phyloP scores from a whole-genome alignment of 2,329 filamentous ascomycete species.

The Fusarium euwallaceae region DNA sequence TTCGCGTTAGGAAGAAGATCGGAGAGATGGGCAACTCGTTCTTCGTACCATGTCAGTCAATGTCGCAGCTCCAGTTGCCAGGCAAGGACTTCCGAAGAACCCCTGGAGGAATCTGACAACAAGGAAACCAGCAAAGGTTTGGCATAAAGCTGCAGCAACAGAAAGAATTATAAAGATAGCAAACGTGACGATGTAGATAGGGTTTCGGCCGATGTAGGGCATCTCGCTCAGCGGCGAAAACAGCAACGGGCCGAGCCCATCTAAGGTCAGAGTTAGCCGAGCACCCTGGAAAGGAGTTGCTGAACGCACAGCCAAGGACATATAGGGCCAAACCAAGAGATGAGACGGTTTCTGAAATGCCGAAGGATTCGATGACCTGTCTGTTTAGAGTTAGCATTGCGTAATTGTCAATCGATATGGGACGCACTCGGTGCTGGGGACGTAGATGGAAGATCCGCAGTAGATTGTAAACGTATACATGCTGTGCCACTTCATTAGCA shows the following conservation, averaged over 20 bases:
- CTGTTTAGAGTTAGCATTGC: neutral
- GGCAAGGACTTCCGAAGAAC: conserved; percentile 54
- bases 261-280: neutral
- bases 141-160: conserved; percentile 65
- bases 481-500: neutral
- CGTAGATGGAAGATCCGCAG: neutral
- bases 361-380: neutral
- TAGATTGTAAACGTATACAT: conserved; percentile 3
- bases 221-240: conserved; percentile 58
- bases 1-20: too few relatives aligned
- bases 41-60: neutral
- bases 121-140: conserved; percentile 66
- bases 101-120: conserved; percentile 66
- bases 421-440: neutral
- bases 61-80: neutral
- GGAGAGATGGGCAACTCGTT: too few relatives aligned
- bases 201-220: conserved; percentile 65
- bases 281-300: neutral
- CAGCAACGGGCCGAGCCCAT: neutral
- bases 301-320: neutral
- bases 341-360: neutral
- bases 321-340: neutral
- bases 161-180: conserved; percentile 69
- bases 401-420: neutral
- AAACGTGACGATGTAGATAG: conserved; percentile 69